phyloP scores from a whole-genome alignment of 176 grass and related monocot genomes.

The Triticum monococcum region DNA sequence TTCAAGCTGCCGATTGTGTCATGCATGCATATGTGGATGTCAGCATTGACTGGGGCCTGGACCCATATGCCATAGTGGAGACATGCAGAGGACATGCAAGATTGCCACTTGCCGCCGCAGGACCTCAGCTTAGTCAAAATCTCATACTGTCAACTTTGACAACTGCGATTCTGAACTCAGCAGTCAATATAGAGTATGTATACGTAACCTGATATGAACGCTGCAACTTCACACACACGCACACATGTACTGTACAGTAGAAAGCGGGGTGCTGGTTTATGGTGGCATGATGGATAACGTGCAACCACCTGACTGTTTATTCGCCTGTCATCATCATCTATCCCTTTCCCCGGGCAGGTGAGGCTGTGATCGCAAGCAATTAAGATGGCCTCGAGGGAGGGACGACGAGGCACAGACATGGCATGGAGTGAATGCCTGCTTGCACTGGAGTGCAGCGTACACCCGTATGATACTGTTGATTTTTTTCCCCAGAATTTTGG shows the following conservation, averaged over 20 bases:
- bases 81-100: slow-evolving; percentile 13
- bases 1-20: background rate
- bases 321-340: background rate
- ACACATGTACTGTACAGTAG: no score
- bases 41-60: slow-evolving; percentile 22
- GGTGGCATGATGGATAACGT: slow-evolving; percentile 26
- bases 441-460: no score
- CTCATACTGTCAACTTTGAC: background rate
- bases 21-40: background rate
- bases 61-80: background rate
- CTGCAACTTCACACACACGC: no score
- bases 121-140: background rate
- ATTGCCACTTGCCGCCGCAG: background rate
- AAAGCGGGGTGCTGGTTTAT: background rate
- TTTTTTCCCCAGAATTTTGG: no score
- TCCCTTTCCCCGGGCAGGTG: slow-evolving; percentile 16
- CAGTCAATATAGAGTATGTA: no score
- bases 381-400: background rate
- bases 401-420: background rate
- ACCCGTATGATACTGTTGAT: no score
- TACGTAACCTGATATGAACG: no score
- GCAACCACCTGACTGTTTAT: slow-evolving; percentile 23
- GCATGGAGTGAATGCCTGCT: background rate
- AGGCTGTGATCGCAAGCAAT: background rate
- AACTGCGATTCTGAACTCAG: background rate